phyloP scores from a whole-genome alignment of 2,329 filamentous ascomycete genomes.

The Botrytis medusae region DNA sequence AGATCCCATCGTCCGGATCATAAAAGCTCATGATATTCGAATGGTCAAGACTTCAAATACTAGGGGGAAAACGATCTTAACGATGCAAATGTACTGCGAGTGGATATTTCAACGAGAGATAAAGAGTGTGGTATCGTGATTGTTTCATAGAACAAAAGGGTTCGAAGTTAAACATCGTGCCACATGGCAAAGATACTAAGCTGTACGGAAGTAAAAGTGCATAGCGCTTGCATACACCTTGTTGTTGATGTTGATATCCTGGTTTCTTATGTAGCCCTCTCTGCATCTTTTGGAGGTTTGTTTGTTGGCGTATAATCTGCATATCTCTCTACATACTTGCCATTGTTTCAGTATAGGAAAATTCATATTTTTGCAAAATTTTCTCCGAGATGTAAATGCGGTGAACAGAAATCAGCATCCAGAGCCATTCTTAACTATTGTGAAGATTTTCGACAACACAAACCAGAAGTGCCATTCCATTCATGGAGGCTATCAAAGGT shows the following conservation, averaged over 20 bases:
- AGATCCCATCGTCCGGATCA: slow-evolving; percentile 30
- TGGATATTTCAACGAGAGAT: slow-evolving; percentile 11
- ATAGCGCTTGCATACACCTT: slow-evolving; percentile 4
- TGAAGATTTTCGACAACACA: neutral
- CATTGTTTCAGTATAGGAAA: neutral
- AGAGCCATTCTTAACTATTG: neutral
- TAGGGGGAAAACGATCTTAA: slow-evolving; percentile 27
- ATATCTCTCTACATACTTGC: neutral
- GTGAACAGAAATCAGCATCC: neutral
- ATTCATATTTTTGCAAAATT: neutral
- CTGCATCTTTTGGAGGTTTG: neutral
- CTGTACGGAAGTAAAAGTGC: neutral
- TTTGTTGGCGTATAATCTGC: neutral
- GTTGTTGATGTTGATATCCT: neutral
- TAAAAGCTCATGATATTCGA: slow-evolving; percentile 29
- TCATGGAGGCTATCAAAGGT: neutral
- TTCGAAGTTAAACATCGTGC: neutral
- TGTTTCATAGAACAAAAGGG: neutral
- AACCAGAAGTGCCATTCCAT: neutral
- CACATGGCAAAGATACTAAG: neutral
- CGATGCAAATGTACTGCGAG: neutral
- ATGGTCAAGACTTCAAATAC: slow-evolving; percentile 28
- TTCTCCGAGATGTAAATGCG: neutral
- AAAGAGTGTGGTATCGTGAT: slow-evolving; percentile 1
- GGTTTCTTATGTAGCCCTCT: neutral